Conservation (phyloP, 2,329 filamentous ascomycete genomes). For the Didymella segeticola region DNA sequence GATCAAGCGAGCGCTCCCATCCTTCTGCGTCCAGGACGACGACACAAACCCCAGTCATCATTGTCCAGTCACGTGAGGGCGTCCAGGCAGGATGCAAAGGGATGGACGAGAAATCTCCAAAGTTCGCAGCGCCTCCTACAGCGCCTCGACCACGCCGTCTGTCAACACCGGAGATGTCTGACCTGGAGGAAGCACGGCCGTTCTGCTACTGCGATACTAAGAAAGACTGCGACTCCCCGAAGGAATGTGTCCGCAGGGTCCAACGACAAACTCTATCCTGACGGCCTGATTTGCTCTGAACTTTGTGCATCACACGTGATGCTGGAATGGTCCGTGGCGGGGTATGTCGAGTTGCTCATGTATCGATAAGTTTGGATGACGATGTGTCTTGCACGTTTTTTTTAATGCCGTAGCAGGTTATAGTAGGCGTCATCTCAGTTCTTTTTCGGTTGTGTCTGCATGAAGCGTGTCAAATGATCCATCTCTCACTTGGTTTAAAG, state of each 20-base stretch:
- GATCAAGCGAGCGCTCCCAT: background rate
- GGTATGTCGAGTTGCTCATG: background rate
- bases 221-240: background rate
- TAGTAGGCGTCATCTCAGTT: background rate
- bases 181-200: constrained; percentile 27
- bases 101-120: background rate
- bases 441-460: background rate
- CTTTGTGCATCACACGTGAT: background rate
- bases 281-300: background rate
- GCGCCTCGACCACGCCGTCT: constrained; percentile 42
- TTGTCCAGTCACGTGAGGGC: constrained; percentile 26
- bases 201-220: constrained; percentile 45
- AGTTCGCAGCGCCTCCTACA: constrained; percentile 31
- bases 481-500: background rate
- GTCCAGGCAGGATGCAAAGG: constrained; percentile 1
- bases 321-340: background rate
- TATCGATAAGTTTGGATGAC: background rate
- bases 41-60: constrained; percentile 14
- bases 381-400: background rate
- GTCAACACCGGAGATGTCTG: constrained; percentile 43
- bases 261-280: background rate
- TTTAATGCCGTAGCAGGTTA: background rate
- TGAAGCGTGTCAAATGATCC: background rate
- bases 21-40: background rate
- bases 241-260: background rate